Conservation (phyloP, 176 grass and related monocot genomes). For the Stipa capillata region DNA sequence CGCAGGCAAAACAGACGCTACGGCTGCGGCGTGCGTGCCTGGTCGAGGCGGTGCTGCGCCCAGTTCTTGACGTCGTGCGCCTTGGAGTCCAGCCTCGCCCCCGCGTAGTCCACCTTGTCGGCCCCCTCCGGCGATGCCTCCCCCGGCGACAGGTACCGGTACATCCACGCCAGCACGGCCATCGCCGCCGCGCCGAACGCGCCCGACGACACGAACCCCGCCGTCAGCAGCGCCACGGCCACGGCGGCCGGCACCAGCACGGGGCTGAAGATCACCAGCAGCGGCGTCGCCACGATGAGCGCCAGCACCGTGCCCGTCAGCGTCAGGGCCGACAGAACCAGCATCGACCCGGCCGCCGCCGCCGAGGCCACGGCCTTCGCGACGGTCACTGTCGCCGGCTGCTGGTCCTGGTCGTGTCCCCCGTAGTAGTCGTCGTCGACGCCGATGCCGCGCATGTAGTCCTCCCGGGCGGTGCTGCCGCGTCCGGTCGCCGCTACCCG, state of each 20-base stretch:
- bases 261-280: constrained; percentile 74
- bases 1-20: not conserved
- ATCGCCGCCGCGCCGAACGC: constrained; percentile 58
- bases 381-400: not conserved
- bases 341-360: constrained; percentile 22
- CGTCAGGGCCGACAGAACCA: constrained; percentile 50
- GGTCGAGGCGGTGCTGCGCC: constrained; percentile 48
- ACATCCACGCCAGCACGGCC: constrained; percentile 68
- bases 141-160: constrained; percentile 49
- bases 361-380: constrained; percentile 40
- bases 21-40: not conserved
- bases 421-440: constrained; percentile 3
- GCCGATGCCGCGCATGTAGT: constrained; percentile 12
- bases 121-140: constrained; percentile 22
- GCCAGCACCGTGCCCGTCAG: constrained; percentile 59
- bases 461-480: not conserved
- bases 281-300: constrained; percentile 51
- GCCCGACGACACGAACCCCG: constrained; percentile 52
- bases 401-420: not conserved
- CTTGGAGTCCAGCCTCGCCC: constrained; percentile 32
- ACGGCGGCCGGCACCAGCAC: constrained; percentile 57
- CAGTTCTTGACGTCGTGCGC: constrained; percentile 60
- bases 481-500: not conserved
- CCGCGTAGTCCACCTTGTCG: constrained; percentile 44
- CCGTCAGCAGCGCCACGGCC: constrained; percentile 28